Conservation (phyloP, 768 basidiomycete genomes). For the Suillus fuscotomentosus region DNA sequence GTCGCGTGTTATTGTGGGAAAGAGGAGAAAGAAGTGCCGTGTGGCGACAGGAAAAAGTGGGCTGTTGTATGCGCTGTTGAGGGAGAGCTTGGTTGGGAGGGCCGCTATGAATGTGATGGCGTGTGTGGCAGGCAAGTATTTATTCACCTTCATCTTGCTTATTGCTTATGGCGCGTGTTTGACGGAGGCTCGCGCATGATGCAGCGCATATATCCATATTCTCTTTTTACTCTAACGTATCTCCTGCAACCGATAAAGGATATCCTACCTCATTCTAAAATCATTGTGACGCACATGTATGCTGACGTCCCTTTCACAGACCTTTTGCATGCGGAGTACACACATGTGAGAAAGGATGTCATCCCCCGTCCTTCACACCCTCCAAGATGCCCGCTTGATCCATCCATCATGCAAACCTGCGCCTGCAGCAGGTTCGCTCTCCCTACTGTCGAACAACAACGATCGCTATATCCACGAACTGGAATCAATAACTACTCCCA, state of each 20-base stretch:
- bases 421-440: constrained; percentile 76
- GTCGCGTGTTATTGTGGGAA: constrained; percentile 83
- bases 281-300: neutral
- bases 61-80: constrained; percentile 35
- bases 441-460: constrained; percentile 24
- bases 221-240: neutral
- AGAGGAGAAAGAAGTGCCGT: constrained; percentile 53
- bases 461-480: neutral
- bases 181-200: constrained; percentile 34
- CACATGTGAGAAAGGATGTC: constrained; percentile 70
- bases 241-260: neutral
- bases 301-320: constrained; percentile 31
- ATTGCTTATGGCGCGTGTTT: constrained; percentile 21
- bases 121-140: neutral
- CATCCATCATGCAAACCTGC: constrained; percentile 64
- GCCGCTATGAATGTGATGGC: constrained; percentile 28
- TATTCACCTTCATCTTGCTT: neutral
- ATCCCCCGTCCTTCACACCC: constrained; percentile 63
- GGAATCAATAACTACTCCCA: constrained; percentile 8
- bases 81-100: constrained; percentile 60
- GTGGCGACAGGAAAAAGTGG: constrained; percentile 59
- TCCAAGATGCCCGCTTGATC: constrained; percentile 71
- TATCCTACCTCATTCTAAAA: neutral
- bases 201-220: neutral
- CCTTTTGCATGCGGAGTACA: constrained; percentile 79